Conservation (phyloP, 1,139 yeast species). For the Blastobotrys capitulatus region DNA sequence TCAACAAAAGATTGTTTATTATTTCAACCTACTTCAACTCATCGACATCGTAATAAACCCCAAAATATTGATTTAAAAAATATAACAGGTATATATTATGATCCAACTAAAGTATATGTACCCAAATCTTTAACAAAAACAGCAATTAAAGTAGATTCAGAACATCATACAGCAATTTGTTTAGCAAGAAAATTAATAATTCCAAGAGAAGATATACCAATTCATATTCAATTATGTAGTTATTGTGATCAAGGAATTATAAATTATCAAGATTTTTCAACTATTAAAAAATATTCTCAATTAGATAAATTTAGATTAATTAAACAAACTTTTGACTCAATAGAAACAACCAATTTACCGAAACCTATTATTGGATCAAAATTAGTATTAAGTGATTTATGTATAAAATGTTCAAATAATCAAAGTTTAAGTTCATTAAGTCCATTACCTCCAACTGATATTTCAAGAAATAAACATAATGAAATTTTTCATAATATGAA, state of each 20-base stretch:
- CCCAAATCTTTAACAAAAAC: slow-evolving; percentile 8
- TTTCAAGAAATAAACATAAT: neutral
- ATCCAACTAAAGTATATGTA: neutral
- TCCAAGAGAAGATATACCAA: neutral
- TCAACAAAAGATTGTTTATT: neutral
- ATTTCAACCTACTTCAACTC: neutral
- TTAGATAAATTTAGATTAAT: neutral
- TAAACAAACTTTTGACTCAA: neutral
- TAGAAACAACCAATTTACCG: neutral
- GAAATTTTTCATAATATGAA: neutral
- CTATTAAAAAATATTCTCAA: neutral
- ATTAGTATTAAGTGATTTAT: slow-evolving; percentile 1
- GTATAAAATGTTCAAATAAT: slow-evolving; percentile 1
- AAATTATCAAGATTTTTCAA: neutral
- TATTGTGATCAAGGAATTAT: neutral
- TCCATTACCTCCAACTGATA: neutral
- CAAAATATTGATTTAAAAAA: neutral
- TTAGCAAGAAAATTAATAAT: slow-evolving; percentile 3
- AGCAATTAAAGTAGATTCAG: slow-evolving; percentile 3
- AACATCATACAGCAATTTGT: slow-evolving; percentile 7
- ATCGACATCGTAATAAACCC: neutral
- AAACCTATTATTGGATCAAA: slow-evolving; percentile 3
- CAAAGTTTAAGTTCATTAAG: neutral
- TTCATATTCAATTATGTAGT: slow-evolving; percentile 2
- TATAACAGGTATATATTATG: neutral